phyloP scores from a whole-genome alignment of 192 early-diverging fungal genomes.

The Coemansia sp. region DNA sequence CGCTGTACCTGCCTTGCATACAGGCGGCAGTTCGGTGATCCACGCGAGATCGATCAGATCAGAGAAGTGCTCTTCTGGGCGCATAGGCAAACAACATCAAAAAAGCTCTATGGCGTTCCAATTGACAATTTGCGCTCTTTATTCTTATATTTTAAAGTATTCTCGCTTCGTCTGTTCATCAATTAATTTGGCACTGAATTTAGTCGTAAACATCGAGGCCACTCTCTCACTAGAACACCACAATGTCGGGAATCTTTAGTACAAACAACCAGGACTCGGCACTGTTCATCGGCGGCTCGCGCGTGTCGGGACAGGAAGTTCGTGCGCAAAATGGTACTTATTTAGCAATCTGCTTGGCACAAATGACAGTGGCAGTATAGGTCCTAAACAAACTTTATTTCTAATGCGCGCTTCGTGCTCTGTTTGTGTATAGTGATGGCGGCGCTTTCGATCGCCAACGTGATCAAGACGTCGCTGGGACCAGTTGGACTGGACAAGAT shows the following conservation, averaged over 20 bases:
- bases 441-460: constrained; percentile 93
- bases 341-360: not conserved
- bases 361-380: not conserved
- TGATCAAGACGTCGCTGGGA: constrained; percentile 97
- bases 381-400: not conserved
- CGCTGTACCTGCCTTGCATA: too few relatives aligned
- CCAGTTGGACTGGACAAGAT: constrained; percentile 99
- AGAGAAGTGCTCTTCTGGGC: too few relatives aligned
- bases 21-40: too few relatives aligned
- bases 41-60: too few relatives aligned
- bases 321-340: constrained; percentile 90
- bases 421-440: constrained; percentile 76
- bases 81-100: too few relatives aligned
- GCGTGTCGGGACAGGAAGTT: constrained; percentile 89
- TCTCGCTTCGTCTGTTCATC: not conserved
- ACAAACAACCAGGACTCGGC: constrained; percentile 57
- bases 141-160: not conserved
- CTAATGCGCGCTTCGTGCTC: constrained; percentile 4
- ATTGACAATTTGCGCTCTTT: not conserved
- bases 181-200: constrained; percentile 1
- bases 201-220: not conserved
- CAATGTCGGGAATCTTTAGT: constrained; percentile 52
- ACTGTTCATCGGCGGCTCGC: constrained; percentile 83
- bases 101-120: not conserved
- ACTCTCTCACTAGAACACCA: not conserved